Base-by-base conservation (phyloP, 2,329 filamentous ascomycete species). In the Herpotrichia juniperi region DNA sequence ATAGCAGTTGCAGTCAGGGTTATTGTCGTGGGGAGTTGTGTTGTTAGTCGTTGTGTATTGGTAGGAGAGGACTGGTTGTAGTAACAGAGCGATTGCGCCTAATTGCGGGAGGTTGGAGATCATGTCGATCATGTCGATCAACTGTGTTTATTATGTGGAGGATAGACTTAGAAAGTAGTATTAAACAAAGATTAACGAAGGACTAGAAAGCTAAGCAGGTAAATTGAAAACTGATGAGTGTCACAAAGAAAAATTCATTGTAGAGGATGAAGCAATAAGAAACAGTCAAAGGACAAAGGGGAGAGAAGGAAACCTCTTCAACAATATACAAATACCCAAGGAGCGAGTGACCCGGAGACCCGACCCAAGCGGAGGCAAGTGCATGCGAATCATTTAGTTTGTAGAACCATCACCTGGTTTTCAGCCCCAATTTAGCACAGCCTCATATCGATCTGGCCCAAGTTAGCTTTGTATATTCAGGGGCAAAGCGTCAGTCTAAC, bases 1-100 rank as follows among this genome's bases (percentile, higher is more conserved):
- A 53, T 80, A 82, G 66, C 79, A 81, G 48, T 78, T 74, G 56
- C 79, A 81, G 39, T 75, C 64, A 26, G 59, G 47, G 1, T 55
- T 67, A 52, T 71, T 72, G 52, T 74, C 70, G 39, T 70, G 67
- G 19, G 68, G 68, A 2, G 50, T 61, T 40, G 67, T 53, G 32
- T 31, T 66, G 46, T 64, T 61, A n/a, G 62, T 58, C 3, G 66
- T 63, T n/a, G 61, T 65, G 46, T 72, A 70, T 17, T 62, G 47
- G n/a, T 64, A 63, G 22, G 53, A 51, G 19, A 65, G 49, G 16
- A 55, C 51, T 31, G 64, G 54, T 25, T 59, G 58, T 40, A 66
- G 51, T 30, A 68, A 53, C 35, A 67, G 54, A 16, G 62, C 51
- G 35, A 64, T 51, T 16, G 63, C 57, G 47, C 59, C 56, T 11